Evolutionary conservation across 108 stramenopile species (phyloP), one percentile per base, ranked within the genome.

Genomic region (Skeletonema potamos): DNA sequence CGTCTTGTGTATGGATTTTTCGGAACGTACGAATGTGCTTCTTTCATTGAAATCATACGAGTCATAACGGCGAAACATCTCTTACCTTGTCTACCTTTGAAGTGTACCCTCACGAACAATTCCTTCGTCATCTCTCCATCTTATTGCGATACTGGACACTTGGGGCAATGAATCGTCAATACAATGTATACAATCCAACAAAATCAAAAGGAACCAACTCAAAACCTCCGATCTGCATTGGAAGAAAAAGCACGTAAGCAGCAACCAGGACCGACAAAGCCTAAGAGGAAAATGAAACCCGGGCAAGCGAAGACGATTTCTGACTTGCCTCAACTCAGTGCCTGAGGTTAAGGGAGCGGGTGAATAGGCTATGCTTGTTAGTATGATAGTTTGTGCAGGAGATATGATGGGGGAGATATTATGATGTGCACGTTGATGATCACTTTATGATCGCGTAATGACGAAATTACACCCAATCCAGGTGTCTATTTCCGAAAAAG

Each of bases 301-400:
- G 92, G 92, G 13, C 90, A 90, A 65, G 89, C 93, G 34, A 94
- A 92, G 77, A 91, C 90, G 7, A 64, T 94, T 43, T 88, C 89
- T 8, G 93, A 94, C 70, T 77, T 94, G 73, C 93, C 93, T 58
- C 80, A 78, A 71, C 79, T 94, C 4, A 92, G 85, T 65, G 88
- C 93, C 88, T 94, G 93, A 94, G 93, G 93, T 78, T 94, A 94
- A 91, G 78, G 71, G 82, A 76, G 77, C 54, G 74, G 73, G 58
- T 32, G 66, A 27, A 51, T 71, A 27, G 54, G 69, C 69, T 62
- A n/a, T 54, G 10, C 27, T 54, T 54, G 51, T 20, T 30, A 15
- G 30, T 15, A 5, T 30, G 56, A 57, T 29, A 18, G 56, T 29
- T 57, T 27, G 27, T 57, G 20, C 12, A 57, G 27, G 27, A 5